A percentile compares a stretch with the other conserved stretches of the same genome.
These are phyloP conservation scores for Suhomyces yuchorum DNA, from an alignment of 1,139 yeast genomes.

Conservation along the genomic window DNA sequence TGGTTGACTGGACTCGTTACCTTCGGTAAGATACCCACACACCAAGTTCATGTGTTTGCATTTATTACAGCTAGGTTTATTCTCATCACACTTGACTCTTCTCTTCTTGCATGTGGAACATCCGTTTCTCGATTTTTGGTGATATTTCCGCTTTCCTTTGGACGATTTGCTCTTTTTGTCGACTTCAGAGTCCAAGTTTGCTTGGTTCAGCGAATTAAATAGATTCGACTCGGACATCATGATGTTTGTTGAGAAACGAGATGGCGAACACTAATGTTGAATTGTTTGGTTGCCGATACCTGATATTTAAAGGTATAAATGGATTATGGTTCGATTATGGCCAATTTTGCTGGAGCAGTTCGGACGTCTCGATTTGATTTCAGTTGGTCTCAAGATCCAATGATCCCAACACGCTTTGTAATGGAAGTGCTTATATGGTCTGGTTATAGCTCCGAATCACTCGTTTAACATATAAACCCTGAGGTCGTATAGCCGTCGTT, in stretches of 20 bases:
- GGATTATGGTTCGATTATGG: conserved; percentile 1
- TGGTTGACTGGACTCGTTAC: conserved; percentile 21
- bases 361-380: neutral
- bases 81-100: conserved; percentile 91
- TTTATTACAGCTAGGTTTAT: conserved; percentile 75
- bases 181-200: conserved; percentile 1
- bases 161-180: conserved; percentile 23
- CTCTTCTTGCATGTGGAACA: conserved; percentile 87
- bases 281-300: conserved; percentile 3
- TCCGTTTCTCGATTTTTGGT: conserved; percentile 84
- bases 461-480: conserved; percentile 6
- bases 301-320: neutral
- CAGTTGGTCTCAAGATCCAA: neutral
- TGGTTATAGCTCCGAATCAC: conserved; percentile 1
- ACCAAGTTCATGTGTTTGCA: conserved; percentile 76
- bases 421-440: neutral
- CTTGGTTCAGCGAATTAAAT: neutral
- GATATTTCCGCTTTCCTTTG: conserved; percentile 66
- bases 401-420: neutral
- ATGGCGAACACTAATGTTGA: conserved; percentile 9
- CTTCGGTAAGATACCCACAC: conserved; percentile 54
- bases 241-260: conserved; percentile 12
- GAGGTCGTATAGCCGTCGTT: conserved; percentile 10
- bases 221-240: conserved; percentile 8
- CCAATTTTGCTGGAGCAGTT: neutral